These are phyloP conservation scores for Entomortierella lignicola DNA, from an alignment of 192 early-diverging fungal genomes.

Conservation along the genomic window DNA sequence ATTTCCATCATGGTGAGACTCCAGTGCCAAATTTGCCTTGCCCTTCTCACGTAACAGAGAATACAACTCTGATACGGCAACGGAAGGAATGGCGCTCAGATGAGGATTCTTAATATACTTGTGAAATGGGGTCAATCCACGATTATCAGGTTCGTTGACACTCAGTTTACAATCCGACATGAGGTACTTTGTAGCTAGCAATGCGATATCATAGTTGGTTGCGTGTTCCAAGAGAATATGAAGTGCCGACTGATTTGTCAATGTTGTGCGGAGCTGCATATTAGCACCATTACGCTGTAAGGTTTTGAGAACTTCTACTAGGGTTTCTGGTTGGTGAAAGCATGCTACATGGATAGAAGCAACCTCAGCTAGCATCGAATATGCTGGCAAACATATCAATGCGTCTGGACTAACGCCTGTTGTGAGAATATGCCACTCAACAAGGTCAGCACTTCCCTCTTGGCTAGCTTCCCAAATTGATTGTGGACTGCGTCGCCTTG, in stretches of 20 bases:
- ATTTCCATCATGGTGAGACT: slow-evolving; percentile 44
- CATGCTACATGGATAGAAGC: slow-evolving; percentile 41
- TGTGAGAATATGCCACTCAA: slow-evolving; percentile 43
- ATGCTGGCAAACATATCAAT: slow-evolving; percentile 24
- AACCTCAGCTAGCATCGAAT: slow-evolving; percentile 49
- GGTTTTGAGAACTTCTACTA: slow-evolving; percentile 39
- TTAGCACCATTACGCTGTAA: slow-evolving; percentile 47
- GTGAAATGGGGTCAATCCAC: slow-evolving; percentile 49
- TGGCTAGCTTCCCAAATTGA: slow-evolving; percentile 49
- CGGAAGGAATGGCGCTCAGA: slow-evolving; percentile 40
- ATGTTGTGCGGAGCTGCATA: slow-evolving; percentile 33
- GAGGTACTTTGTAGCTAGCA: slow-evolving; percentile 27
- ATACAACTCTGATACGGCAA: slow-evolving; percentile 42
- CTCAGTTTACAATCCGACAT: slow-evolving; percentile 35
- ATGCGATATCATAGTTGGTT: slow-evolving; percentile 32
- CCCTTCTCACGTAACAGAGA: slow-evolving; percentile 36
- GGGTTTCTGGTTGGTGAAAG: slow-evolving; percentile 44
- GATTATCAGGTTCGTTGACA: slow-evolving; percentile 46
- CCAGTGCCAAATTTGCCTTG: slow-evolving; percentile 29
- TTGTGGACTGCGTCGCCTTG: slow-evolving; percentile 20
- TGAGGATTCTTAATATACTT: slow-evolving; percentile 49
- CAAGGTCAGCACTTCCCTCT: slow-evolving; percentile 40
- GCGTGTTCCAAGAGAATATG: slow-evolving; percentile 49
- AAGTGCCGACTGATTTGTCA: slow-evolving; percentile 41
- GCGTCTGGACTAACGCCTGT: slow-evolving; percentile 23